Base-by-base conservation (phyloP, 768 basidiomycete species). In the Tylopilus sp. region DNA sequence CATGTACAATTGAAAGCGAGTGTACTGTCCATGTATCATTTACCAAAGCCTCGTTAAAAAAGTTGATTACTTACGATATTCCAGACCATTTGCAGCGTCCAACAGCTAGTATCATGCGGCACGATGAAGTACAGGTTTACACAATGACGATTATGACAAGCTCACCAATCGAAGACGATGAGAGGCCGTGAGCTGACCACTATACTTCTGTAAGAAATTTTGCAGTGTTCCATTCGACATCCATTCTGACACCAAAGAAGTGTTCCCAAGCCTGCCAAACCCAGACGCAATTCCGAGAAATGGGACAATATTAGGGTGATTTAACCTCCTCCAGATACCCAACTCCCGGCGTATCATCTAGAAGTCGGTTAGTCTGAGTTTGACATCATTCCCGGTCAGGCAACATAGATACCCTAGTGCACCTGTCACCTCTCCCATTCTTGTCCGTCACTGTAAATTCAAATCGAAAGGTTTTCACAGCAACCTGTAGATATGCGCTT, bases 321-420 rank as follows among this genome's bases (percentile, higher is more conserved):
- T n/a, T n/a, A n/a, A n/a, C n/a, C n/a, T n/a, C n/a, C n/a, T n/a
- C n/a, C n/a, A n/a, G 15, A 51, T 50, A 1, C 52, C 46, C 26
- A 59, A 44, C 40, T 55, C 57, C 46, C 57, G 57, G 25, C 47
- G 57, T 26, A 46, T 47, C 52, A 47, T 51, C 57, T 55, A 30
- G 23, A 39, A 40, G 18, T n/a, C 25, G n/a, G 33, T 52, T 21
- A 41, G 30, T 6, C 4, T 26, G 4, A 38, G 10, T n/a, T 11
- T 13, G 18, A 9, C n/a, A 25, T 38, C 17, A 13, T 21, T 39
- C 3, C 10, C 28, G 28, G 28, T 5, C 6, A 28, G 10, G 28
- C n/a, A n/a, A n/a, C n/a, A n/a, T 28, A 6, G 28, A 17, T 40
- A 58, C 51, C 46, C 41, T 54, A 7, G 40, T 20, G 28, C 22